Evolutionary conservation across 163 green algal genomes (phyloP).

Genomic region (Scenedesmus sp.): DNA sequence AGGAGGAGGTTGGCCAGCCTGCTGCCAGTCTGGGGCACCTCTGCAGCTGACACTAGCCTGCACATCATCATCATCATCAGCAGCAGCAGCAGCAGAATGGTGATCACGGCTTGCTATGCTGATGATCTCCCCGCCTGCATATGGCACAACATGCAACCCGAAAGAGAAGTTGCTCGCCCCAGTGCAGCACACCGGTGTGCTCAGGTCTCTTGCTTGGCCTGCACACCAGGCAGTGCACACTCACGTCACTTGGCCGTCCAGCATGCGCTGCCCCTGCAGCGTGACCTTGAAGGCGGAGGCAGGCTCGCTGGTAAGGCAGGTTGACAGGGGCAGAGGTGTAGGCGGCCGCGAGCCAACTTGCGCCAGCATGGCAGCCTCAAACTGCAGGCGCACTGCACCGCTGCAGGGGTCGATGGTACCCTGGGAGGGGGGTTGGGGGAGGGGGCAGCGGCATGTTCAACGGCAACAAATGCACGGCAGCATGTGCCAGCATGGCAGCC

Average conservation of each 20-base stretch:
- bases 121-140: no score
- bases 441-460: no score
- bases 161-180: no score
- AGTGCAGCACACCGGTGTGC: no score
- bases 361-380: slow-evolving; percentile 45
- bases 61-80: not conserved
- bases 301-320: slow-evolving; percentile 18
- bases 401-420: slow-evolving; percentile 36
- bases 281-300: not conserved
- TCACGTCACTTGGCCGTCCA: slow-evolving; percentile 7
- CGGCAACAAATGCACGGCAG: no score
- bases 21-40: slow-evolving; percentile 46
- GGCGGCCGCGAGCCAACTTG: slow-evolving; percentile 1
- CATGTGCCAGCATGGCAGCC: no score
- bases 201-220: no score
- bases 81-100: not conserved
- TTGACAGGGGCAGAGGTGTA: not conserved
- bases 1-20: slow-evolving; percentile 50
- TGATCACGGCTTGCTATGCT: no score
- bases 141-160: no score
- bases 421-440: not conserved
- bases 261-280: slow-evolving; percentile 1
- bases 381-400: slow-evolving; percentile 36
- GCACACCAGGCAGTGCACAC: not conserved
- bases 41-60: slow-evolving; percentile 48